Evolutionary conservation across 148 eudicot species (phyloP).

Genomic region (Fagopyrum esculentum): DNA sequence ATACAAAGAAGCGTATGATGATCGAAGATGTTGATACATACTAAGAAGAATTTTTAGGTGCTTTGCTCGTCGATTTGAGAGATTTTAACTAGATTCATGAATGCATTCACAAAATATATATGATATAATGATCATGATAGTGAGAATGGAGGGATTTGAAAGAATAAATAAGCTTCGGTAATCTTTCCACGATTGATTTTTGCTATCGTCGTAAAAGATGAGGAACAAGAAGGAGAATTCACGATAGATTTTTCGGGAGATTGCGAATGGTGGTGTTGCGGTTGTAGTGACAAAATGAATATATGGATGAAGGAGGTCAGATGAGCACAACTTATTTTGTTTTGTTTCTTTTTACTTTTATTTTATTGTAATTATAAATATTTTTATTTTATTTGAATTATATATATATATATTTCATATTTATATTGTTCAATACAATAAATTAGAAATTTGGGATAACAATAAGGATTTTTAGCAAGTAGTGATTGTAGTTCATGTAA

Average conservation of each 20-base stretch:
- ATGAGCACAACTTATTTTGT: slow-evolving; percentile 1
- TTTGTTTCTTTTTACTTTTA: not conserved
- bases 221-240: not conserved
- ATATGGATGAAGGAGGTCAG: not conserved
- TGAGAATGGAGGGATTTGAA: not conserved
- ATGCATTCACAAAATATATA: not conserved
- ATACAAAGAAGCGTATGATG: not conserved
- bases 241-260: slow-evolving; percentile 4
- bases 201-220: not conserved
- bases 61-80: not conserved
- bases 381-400: not conserved
- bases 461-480: too few relatives aligned
- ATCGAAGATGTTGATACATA: not conserved
- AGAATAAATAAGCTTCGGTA: not conserved
- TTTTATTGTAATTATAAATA: too few relatives aligned
- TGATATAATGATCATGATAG: not conserved
- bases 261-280: slow-evolving; percentile 7
- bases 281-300: not conserved
- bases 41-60: not conserved
- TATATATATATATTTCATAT: too few relatives aligned
- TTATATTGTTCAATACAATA: too few relatives aligned
- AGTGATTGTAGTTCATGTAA: too few relatives aligned
- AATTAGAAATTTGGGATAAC: too few relatives aligned
- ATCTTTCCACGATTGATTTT: not conserved
- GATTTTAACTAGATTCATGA: not conserved